Conservation (phyloP, 192 early-diverging fungal genomes). For the Chytriomyces hyalinus region DNA sequence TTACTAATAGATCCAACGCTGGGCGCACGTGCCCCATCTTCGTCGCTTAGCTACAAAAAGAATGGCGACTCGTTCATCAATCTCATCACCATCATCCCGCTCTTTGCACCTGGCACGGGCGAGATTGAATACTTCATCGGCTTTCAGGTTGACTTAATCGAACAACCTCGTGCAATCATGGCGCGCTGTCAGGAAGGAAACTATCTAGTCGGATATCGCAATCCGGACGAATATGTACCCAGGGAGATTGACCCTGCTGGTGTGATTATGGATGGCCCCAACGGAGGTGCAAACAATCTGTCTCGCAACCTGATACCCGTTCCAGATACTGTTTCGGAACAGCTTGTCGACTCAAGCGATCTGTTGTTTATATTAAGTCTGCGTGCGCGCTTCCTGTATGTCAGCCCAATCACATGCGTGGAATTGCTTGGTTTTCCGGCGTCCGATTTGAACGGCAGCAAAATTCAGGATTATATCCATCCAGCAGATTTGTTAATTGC, state of each 20-base stretch:
- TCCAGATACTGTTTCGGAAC: slow-evolving; percentile 18
- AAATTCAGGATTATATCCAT: slow-evolving; percentile 64
- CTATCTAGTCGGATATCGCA: slow-evolving; percentile 38
- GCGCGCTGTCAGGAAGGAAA: slow-evolving; percentile 60
- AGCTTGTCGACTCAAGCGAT: slow-evolving; percentile 59
- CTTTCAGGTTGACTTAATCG: slow-evolving; percentile 66
- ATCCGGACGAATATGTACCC: slow-evolving; percentile 18
- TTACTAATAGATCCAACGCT: neutral
- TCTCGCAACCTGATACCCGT: slow-evolving; percentile 14
- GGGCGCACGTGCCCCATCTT: neutral
- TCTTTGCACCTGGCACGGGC: slow-evolving; percentile 48
- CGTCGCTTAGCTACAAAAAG: slow-evolving; percentile 57
- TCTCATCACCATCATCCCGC: slow-evolving; percentile 67
- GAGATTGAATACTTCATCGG: slow-evolving; percentile 71
- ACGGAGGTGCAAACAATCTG: neutral
- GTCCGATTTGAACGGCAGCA: slow-evolving; percentile 63
- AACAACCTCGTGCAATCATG: slow-evolving; percentile 73
- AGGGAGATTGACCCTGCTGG: slow-evolving; percentile 9
- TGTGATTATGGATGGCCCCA: neutral
- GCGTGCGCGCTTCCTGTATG: slow-evolving; percentile 71
- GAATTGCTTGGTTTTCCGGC: slow-evolving; percentile 61
- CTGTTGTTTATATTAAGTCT: slow-evolving; percentile 72
- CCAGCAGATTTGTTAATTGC: slow-evolving; percentile 71
- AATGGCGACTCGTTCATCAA: slow-evolving; percentile 75
- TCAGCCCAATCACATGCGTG: slow-evolving; percentile 46